These are phyloP conservation scores for Mycogone perniciosa DNA, from an alignment of 2,329 filamentous ascomycete species.

Conservation along the genomic window DNA sequence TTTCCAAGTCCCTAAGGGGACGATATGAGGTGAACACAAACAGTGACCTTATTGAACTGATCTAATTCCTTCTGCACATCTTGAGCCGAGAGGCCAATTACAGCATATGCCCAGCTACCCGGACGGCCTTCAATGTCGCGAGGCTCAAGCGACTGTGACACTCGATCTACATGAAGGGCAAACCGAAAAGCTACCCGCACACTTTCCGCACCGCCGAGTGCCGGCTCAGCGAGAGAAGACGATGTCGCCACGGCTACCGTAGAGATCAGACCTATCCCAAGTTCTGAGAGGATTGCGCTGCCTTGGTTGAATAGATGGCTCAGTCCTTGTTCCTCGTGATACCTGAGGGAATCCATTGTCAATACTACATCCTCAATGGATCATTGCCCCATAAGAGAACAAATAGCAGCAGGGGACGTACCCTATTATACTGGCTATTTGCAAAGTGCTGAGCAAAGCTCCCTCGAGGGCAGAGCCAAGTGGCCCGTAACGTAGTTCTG, in stretches of 20 bases:
- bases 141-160: slow-evolving; percentile 37
- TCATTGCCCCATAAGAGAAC: no score
- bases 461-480: not conserved
- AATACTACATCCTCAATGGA: no score
- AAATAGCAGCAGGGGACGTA: not conserved
- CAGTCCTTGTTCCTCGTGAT: not conserved
- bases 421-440: not conserved
- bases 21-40: not conserved
- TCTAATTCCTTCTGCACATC: slow-evolving; percentile 35
- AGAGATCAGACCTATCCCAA: slow-evolving; percentile 40
- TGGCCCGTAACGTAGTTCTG: not conserved
- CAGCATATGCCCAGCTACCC: slow-evolving; percentile 37
- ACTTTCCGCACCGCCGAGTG: slow-evolving; percentile 34
- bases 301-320: not conserved
- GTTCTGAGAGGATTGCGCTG: slow-evolving; percentile 26
- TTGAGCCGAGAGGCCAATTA: slow-evolving; percentile 26
- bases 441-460: not conserved
- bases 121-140: slow-evolving; percentile 18
- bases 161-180: slow-evolving; percentile 35
- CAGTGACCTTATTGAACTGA: slow-evolving; percentile 13
- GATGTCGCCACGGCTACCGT: slow-evolving; percentile 37
- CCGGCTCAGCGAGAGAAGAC: slow-evolving; percentile 31
- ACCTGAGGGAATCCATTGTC: not conserved
- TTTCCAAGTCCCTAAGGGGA: slow-evolving; percentile 3
- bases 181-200: slow-evolving; percentile 40